Percentiles rank a stretch among this genome's conserved stretches.
Conservation (phyloP, 2,329 filamentous ascomycete species). For the Dryadomyces sulphureus region DNA sequence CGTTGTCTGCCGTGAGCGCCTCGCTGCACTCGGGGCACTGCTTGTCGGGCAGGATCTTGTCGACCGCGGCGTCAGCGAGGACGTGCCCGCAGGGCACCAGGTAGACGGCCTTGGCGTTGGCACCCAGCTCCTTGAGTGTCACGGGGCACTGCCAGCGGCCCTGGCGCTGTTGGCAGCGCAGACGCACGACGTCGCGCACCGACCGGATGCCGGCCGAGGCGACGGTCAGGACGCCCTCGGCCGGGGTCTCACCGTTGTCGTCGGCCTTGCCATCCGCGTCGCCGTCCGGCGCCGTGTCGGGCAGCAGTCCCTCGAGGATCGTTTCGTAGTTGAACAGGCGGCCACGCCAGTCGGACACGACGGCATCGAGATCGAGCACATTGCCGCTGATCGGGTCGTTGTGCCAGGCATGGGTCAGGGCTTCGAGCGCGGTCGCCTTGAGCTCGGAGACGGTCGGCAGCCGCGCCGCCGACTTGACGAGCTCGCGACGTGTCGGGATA, state of each 20-base stretch:
- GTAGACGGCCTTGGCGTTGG: constrained; percentile 68
- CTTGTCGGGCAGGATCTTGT: constrained; percentile 51
- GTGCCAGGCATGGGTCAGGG: constrained; percentile 73
- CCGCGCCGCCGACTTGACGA: constrained; percentile 85
- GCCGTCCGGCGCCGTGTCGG: background rate
- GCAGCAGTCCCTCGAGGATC: constrained; percentile 48
- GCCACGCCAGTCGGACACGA: constrained; percentile 74
- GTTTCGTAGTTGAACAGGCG: constrained; percentile 92
- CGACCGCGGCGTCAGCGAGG: constrained; percentile 75
- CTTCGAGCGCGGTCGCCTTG: constrained; percentile 77
- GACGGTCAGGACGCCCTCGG: constrained; percentile 22
- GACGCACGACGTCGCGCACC: constrained; percentile 72
- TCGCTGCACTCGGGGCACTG: constrained; percentile 60
- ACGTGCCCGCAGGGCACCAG: constrained; percentile 91
- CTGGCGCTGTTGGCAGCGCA: constrained; percentile 49
- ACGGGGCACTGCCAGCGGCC: constrained; percentile 62
- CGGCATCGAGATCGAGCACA: constrained; percentile 50
- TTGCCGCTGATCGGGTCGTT: constrained; percentile 77
- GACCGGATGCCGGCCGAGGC: constrained; percentile 52
- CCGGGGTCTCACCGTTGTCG: constrained; percentile 23
- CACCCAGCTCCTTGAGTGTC: constrained; percentile 73
- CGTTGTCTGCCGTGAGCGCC: constrained; percentile 55
- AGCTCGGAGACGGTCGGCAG: constrained; percentile 69
- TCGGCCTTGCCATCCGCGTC: background rate
- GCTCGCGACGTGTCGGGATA: constrained; percentile 88